Evolutionary conservation across 106 monocot genomes (phyloP), one percentile per base, ranked within the genome.

Genomic region (Dendrobium nobile): DNA sequence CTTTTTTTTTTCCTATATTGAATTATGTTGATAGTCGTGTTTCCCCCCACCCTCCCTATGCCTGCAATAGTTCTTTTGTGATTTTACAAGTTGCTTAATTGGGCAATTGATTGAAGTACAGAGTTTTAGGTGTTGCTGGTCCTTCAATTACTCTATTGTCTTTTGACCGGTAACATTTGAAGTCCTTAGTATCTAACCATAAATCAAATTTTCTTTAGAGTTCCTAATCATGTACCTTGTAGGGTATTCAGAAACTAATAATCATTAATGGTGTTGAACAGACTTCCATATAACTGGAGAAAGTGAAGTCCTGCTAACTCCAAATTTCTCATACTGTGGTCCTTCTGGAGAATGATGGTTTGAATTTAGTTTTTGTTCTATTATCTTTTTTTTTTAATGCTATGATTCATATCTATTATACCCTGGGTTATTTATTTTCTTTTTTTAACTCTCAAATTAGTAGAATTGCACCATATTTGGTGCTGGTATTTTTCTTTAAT

Each of bases 261-360:
- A 48, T 2, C 41, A 16, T 76, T 76, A 51, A 47, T 76, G 76
- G 76, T 76, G 76, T 76, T 76, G 27, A 76, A 76, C 76, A 76
- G 76, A 76, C 76, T 76, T 48, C 45, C 42, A 26, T 76, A 76
- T 76, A 76, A 51, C 26, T 26, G 76, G 76, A 76, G 76, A 51
- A 76, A 76, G 43, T 74, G 76, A 76, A 76, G 76, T 76, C 13
- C 76, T 51, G 76, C 48, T 76, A 48, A 43, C 27, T 76, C 48
- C 76, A 76, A 76, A 47, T 48, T 48, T 76, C 76, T 48, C 76
- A 76, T 76, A 76, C 45, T 76, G 76, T 76, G 76, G 48, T 76
- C 16, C 48, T 76, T 76, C 76, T 76, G 76, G 76, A 76, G 48
- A 48, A 76, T 76, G 48, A 76, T 76, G 76, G 76, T 76, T 76